A percentile compares a stretch with the other conserved stretches of the same genome.
These are phyloP conservation scores for Trichoderma sp. DNA, from an alignment of 2,329 filamentous ascomycete genomes.

Conservation along the genomic window DNA sequence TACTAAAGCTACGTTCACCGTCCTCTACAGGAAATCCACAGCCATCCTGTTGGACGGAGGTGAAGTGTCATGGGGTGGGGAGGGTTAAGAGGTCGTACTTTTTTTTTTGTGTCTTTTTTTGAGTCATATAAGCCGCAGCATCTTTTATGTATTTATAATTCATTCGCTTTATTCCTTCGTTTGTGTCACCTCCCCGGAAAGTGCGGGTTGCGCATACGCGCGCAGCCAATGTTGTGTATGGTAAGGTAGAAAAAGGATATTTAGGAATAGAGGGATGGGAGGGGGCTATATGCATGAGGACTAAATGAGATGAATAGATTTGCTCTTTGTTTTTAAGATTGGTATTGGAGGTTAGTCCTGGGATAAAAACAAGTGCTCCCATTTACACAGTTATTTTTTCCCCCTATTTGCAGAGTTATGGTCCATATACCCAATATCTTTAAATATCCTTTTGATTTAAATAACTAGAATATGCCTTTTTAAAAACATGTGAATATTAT, in stretches of 20 bases:
- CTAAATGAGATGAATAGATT: constrained; percentile 8
- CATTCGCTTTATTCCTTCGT: constrained; percentile 2
- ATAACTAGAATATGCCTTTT: no score
- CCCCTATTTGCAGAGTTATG: not conserved
- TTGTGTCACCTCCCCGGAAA: not conserved
- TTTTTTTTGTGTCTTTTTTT: not conserved
- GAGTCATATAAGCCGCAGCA: constrained; percentile 7
- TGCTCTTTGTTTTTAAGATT: not conserved
- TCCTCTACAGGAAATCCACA: not conserved
- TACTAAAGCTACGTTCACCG: not conserved
- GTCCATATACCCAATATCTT: no score
- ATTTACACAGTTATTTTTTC: no score
- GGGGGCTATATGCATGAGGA: not conserved
- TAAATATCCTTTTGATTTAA: no score
- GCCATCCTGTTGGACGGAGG: not conserved
- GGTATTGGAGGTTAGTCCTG: not conserved
- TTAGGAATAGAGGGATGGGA: not conserved
- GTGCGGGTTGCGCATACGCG: not conserved
- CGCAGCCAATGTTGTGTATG: not conserved
- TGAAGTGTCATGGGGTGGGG: not conserved
- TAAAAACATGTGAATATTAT: no score
- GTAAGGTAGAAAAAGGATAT: not conserved
- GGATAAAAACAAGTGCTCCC: not conserved
- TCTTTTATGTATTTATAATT: constrained; percentile 18
- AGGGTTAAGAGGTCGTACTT: not conserved